Evolutionary conservation across 2,329 filamentous ascomycete species (phyloP).

Genomic region (Ampelomyces quisqualis): DNA sequence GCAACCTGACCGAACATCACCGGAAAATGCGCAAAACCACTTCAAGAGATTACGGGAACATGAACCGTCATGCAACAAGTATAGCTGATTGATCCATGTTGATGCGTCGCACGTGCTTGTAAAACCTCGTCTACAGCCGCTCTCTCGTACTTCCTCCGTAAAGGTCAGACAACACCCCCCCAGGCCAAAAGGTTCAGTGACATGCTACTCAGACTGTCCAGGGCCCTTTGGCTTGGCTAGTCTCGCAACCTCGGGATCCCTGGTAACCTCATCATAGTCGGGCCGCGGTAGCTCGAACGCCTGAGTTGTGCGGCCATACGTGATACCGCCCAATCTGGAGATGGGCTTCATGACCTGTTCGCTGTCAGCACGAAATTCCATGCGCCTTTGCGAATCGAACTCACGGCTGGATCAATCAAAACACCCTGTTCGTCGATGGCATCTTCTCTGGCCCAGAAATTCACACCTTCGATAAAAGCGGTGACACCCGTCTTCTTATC

Average conservation of each 20-base stretch:
- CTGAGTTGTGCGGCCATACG: slow-evolving; percentile 71
- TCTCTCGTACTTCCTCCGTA: slow-evolving; percentile 5
- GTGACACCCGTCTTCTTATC: slow-evolving; percentile 75
- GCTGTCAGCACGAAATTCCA: slow-evolving; percentile 2
- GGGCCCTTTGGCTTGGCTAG: slow-evolving; percentile 51
- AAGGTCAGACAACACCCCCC: slow-evolving; percentile 8
- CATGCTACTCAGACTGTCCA: slow-evolving; percentile 24
- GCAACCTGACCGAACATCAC: not conserved
- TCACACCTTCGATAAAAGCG: slow-evolving; percentile 76
- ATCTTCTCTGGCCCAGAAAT: slow-evolving; percentile 89
- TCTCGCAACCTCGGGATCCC: slow-evolving; percentile 58
- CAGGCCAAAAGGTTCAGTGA: too few species aligned
- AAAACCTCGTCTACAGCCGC: slow-evolving; percentile 6
- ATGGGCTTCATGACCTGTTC: slow-evolving; percentile 70
- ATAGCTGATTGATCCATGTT: not conserved
- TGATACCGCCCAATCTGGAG: slow-evolving; percentile 79
- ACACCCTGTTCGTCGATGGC: slow-evolving; percentile 77
- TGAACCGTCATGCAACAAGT: not conserved
- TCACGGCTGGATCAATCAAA: slow-evolving; percentile 68
- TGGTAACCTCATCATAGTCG: slow-evolving; percentile 48
- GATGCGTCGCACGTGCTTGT: not conserved
- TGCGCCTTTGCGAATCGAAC: slow-evolving; percentile 29
- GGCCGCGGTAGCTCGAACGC: slow-evolving; percentile 69
- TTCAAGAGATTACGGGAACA: not conserved
- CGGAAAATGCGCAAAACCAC: not conserved